A percentile compares a stretch with the other conserved stretches of the same genome.
These are phyloP conservation scores for Jaenimonas drosophilae DNA, from an alignment of 208 protist species.

Conservation along the genomic window DNA sequence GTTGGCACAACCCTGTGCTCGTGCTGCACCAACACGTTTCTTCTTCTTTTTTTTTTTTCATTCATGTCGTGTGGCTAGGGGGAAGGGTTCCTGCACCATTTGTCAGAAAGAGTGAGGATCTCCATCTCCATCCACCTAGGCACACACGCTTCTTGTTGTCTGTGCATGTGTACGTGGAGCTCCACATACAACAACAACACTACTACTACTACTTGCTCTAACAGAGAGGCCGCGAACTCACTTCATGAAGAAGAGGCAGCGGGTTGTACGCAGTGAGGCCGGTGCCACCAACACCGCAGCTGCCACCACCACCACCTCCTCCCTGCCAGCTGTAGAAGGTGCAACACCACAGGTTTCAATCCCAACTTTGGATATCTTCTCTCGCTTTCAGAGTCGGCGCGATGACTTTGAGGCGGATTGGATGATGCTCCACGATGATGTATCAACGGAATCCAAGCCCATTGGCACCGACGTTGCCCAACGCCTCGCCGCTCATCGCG, in stretches of 20 bases:
- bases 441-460: slow-evolving; percentile 6
- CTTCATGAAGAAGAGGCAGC: slow-evolving; percentile 8
- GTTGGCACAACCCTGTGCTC: background rate
- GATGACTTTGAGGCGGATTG: slow-evolving; percentile 64
- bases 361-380: slow-evolving; percentile 57
- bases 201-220: too few relatives aligned
- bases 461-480: slow-evolving; percentile 22
- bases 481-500: slow-evolving; percentile 36
- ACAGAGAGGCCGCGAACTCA: slow-evolving; percentile 30
- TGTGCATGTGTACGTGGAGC: background rate
- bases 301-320: too few relatives aligned
- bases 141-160: too few relatives aligned
- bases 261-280: too few relatives aligned
- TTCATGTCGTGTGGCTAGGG: background rate
- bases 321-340: too few relatives aligned
- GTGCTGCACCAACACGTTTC: background rate
- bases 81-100: background rate
- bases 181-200: background rate
- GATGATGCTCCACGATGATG: slow-evolving; percentile 59
- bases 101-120: too few relatives aligned
- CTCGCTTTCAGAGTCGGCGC: slow-evolving; percentile 45
- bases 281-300: too few relatives aligned
- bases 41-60: slow-evolving; percentile 1
- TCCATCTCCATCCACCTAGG: too few relatives aligned
- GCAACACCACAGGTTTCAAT: too few relatives aligned